These are phyloP conservation scores for Spirogloea muscicola DNA, from an alignment of 139 green algal species.

Conservation along the genomic window DNA sequence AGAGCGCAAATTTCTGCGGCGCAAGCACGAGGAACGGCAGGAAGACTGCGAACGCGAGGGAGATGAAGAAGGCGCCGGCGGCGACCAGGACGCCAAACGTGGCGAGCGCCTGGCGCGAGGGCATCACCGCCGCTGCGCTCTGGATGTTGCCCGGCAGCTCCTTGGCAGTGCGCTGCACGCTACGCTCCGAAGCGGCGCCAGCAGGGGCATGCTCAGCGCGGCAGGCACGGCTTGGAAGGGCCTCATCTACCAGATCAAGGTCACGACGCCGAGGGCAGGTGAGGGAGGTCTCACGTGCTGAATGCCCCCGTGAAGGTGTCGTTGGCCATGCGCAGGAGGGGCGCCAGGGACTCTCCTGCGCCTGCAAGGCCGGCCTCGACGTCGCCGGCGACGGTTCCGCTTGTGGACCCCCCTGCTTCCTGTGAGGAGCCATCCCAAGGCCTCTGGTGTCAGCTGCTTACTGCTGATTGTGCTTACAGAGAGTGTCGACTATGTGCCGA, in stretches of 20 bases:
- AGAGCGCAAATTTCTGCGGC: constrained; percentile 92
- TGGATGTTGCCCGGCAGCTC: constrained; percentile 40
- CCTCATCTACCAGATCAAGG: neutral
- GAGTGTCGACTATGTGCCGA: too few species aligned
- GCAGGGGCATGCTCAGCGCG: neutral
- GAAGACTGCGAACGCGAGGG: constrained; percentile 83
- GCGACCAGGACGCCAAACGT: constrained; percentile 12
- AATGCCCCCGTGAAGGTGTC: neutral
- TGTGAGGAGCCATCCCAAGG: too few species aligned
- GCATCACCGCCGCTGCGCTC: constrained; percentile 19
- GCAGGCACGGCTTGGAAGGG: neutral
- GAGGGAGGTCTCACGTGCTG: neutral
- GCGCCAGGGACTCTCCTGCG: too few species aligned
- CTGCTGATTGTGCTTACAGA: too few species aligned
- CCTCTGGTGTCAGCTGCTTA: too few species aligned
- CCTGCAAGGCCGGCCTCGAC: too few species aligned
- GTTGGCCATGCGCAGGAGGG: too few species aligned
- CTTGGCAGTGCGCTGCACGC: constrained; percentile 15
- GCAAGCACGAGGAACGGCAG: constrained; percentile 83
- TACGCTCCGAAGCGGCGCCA: too few species aligned
- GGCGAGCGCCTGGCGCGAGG: constrained; percentile 20
- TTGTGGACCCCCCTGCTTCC: too few species aligned
- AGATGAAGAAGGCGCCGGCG: constrained; percentile 64
- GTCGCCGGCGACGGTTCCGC: too few species aligned
- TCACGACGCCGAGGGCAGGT: neutral